Base-by-base conservation (phyloP, 2,329 filamentous ascomycete genomes). In the Fusarium sp. region DNA sequence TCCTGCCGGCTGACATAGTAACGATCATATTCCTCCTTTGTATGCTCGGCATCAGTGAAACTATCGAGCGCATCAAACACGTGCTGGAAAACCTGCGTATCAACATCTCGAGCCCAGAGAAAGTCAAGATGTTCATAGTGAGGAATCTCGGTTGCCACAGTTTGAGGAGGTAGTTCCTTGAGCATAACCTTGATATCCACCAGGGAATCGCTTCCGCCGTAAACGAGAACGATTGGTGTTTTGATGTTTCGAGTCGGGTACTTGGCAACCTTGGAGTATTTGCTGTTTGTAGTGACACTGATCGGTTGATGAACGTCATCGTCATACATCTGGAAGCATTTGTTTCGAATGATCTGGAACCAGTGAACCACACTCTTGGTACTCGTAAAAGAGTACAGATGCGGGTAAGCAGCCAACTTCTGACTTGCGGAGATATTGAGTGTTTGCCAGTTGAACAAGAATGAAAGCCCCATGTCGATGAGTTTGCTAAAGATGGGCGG, bases 331-430 rank as follows among this genome's bases (percentile, higher is more conserved):
- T 99, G 96, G 81, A 99, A 98, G 31, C 91, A 94, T 77, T 94
- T 93, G 77, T 95, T 98, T 72, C 96, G 92, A 77, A 99, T 99
- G 79, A 99, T 98, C 80, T 99, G 96, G 81, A 99, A 99, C 96
- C 96, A 99, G 80, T 99, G 96, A 1, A 99, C 96, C 13, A 99
- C 94, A 25, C 92, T 95, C 83, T 99, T 99, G 63, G 94, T 97
- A 80, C 94, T 97, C 1, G 95, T 98, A 80, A 95, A 98, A 1
- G 95, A 98, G 84, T 97, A 99, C 0, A 99, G 85, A 83, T 99
- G 96, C 14, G 95, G 92, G 80, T 99, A 99, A 3, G 94, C 94
- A 5, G 96, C 96, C 22, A 99, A 89, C 79, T 99, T 99, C 81
- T 99, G 96, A 63, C 92, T 91, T 1, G 90, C 84, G 13, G 90